Evolutionary conservation across 768 basidiomycete species (phyloP).

Genomic region (Rhodotorula sphaerocarpa): DNA sequence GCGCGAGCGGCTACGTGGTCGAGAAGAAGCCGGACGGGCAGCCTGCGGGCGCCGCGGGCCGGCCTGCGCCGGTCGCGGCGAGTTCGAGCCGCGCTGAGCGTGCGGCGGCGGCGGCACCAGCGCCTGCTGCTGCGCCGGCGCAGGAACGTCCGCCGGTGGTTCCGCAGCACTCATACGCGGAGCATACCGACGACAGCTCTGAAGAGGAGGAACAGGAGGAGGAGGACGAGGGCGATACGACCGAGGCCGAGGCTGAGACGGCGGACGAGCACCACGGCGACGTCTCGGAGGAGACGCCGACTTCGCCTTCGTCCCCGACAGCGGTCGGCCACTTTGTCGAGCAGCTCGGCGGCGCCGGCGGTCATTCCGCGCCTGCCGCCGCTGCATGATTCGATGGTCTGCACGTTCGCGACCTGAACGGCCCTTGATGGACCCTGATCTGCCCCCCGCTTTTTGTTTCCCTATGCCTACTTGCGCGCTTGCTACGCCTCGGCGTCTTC

Average conservation of each 20-base stretch:
- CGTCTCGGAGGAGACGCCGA: slow-evolving; percentile 3
- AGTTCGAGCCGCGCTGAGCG: not conserved
- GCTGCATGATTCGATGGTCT: no score
- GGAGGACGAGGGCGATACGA: not conserved
- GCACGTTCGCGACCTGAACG: no score
- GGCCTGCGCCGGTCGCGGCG: not conserved
- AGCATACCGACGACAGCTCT: not conserved
- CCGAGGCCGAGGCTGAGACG: not conserved
- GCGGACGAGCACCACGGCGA: not conserved
- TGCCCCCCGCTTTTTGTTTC: no score
- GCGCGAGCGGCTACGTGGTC: slow-evolving; percentile 34
- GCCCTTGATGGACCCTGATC: no score
- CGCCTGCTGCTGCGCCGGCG: not conserved
- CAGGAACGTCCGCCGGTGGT: not conserved
- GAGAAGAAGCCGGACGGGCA: slow-evolving; percentile 37
- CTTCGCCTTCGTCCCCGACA: no score
- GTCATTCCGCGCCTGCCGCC: no score
- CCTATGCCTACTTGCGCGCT: no score
- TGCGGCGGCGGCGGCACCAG: not conserved
- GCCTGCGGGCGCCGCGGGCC: not conserved
- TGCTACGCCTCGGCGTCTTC: no score
- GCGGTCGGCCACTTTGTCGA: not conserved
- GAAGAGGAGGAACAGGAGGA: slow-evolving; percentile 7
- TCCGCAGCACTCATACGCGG: not conserved
- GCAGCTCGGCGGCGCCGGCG: slow-evolving; percentile 1